Base-by-base conservation (phyloP, 139 green algal genomes). In the Chlorella sp. region DNA sequence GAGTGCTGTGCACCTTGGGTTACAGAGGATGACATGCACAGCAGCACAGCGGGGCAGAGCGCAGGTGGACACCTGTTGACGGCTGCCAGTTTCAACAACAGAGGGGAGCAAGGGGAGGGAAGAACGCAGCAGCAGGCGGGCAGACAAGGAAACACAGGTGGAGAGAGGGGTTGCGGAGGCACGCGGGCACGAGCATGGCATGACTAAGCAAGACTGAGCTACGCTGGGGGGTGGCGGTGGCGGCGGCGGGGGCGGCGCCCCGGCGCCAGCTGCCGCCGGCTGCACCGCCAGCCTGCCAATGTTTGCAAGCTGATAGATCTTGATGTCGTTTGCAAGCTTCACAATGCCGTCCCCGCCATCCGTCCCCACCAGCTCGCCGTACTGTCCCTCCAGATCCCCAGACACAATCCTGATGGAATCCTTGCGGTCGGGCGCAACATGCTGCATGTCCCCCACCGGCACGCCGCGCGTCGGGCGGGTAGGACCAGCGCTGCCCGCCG, bases 271-370 rank as follows among this genome's bases (percentile, higher is more conserved):
- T 30, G 81, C 84, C 12, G 71, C 39, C 19, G 30, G 84, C 66
- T 80, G 68, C 66, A 60, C 39, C 68, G 84, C 84, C 84, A 88
- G 68, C 36, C 60, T 34, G 3, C 77, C 89, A 28, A 92, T 66
- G 39, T 68, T 19, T 1, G 66, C 42, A 40, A 92, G 85, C 37
- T 87, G 84, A 37, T 91, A 68, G 57, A 95, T 93, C 77, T 93
- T 93, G 83, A 95, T 92, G 34, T 93, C 89, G 68, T 57, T 66
- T 26, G 90, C 92, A 34, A 93, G 88, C 85, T 95, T 95, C 53
- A 95, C 88, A 75, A 95, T 95, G 85, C 89, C 92, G 40, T 94
- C 91, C 0, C 84, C 81, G 36, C 86, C 85, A 86, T 95, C 92
- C 30, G 92, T 90, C 34, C 91, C 92, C 73, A 95, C 92, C 48